phyloP scores from a whole-genome alignment of 345 rosid species.

The Citrus glauca region DNA sequence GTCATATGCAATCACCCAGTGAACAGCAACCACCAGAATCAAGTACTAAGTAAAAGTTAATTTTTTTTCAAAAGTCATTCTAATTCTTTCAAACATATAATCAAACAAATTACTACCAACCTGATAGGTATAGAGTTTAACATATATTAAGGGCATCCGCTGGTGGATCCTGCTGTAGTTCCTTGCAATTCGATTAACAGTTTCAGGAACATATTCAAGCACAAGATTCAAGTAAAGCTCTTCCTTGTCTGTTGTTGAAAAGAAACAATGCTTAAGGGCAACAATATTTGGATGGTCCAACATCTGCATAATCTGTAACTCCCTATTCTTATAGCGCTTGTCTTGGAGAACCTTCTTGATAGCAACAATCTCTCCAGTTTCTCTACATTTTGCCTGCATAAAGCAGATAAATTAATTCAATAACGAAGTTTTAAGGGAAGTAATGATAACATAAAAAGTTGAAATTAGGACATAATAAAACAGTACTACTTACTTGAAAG shows the following conservation, averaged over 20 bases:
- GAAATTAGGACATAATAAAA: conserved; percentile 6
- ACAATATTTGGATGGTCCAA: conserved; percentile 90
- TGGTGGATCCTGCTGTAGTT: conserved; percentile 76
- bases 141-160: conserved; percentile 89
- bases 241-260: conserved; percentile 90
- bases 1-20: not conserved
- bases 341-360: conserved; percentile 98
- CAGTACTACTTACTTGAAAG: conserved; percentile 63
- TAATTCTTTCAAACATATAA: conserved; percentile 2
- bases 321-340: conserved; percentile 95
- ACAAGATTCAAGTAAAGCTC: conserved; percentile 96
- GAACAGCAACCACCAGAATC: not conserved
- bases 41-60: not conserved
- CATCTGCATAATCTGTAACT: conserved; percentile 89
- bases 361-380: conserved; percentile 92
- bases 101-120: conserved; percentile 26
- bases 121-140: conserved; percentile 94
- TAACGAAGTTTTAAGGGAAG: not conserved
- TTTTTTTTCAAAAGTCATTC: not conserved
- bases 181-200: conserved; percentile 74
- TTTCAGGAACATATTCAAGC: conserved; percentile 94
- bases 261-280: conserved; percentile 83
- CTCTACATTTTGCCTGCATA: conserved; percentile 90
- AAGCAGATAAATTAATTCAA: conserved; percentile 20
- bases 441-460: not conserved